phyloP scores from a whole-genome alignment of 2,329 filamentous ascomycete genomes.

The Bipolaris zeicola region DNA sequence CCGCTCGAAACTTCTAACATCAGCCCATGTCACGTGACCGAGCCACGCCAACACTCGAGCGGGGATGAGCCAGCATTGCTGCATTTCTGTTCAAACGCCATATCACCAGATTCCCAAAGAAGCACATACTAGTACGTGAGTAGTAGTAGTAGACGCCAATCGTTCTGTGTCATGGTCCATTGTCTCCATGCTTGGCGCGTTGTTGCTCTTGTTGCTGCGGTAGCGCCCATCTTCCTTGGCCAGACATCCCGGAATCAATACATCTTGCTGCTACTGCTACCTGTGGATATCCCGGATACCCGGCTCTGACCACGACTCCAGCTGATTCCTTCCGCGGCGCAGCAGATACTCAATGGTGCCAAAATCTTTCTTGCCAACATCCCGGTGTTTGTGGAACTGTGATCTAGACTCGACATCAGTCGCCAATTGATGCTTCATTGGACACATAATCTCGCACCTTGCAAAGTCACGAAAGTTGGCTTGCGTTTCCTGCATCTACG shows the following conservation, averaged over 20 bases:
- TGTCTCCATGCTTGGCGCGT: neutral
- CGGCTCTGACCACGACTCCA: slow-evolving; percentile 80
- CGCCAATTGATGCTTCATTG: neutral
- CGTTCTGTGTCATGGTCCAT: neutral
- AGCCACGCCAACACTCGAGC: neutral
- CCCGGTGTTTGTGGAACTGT: slow-evolving; percentile 76
- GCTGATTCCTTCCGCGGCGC: slow-evolving; percentile 78
- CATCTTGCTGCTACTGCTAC: slow-evolving; percentile 3
- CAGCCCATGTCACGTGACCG: slow-evolving; percentile 22
- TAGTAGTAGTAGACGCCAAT: neutral
- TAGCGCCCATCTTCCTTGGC: neutral
- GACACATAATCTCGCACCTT: slow-evolving; percentile 53
- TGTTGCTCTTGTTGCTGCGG: slow-evolving; percentile 8
- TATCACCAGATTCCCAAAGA: slow-evolving; percentile 1
- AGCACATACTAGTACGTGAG: neutral
- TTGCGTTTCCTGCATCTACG: slow-evolving; percentile 56
- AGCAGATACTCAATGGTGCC: slow-evolving; percentile 82
- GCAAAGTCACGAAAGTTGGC: slow-evolving; percentile 68
- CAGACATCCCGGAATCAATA: neutral
- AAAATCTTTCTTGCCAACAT: slow-evolving; percentile 83
- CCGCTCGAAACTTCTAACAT: slow-evolving; percentile 13
- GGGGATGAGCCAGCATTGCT: neutral
- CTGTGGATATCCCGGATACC: slow-evolving; percentile 70
- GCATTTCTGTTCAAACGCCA: neutral
- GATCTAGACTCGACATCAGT: slow-evolving; percentile 54